Base-by-base conservation (phyloP, 306 rosid genomes). In the Glycine tomentella region DNA sequence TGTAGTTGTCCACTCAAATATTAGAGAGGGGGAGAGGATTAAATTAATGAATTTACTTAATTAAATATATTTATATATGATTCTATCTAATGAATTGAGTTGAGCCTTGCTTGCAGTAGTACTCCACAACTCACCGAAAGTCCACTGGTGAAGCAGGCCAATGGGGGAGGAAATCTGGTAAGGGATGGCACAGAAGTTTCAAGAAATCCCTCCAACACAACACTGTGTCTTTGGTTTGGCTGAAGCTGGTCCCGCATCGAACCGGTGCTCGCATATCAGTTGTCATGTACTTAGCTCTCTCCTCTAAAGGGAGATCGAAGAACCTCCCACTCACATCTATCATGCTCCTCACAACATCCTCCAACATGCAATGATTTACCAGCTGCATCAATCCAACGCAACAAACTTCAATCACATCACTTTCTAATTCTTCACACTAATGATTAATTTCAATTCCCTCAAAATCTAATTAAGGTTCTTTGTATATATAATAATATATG, bases 201-300 rank as follows among this genome's bases (percentile, higher is more conserved):
- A 95, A 72, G 87, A 95, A 95, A 84, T 95, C 98, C 15, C 98
- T 92, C 98, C 98, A 94, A 49, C 90, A 85, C 51, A 91, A 90
- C 45, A 92, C 95, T 3, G 58, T 72, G 84, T 95, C 97, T 65
- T 80, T 90, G 69, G 66, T 89, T 84, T 92, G 97, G 80, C 88
- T 92, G 82, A 90, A 95, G 79, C 98, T 92, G 2, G 98, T 95
- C 7, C 98, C 98, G 33, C 87, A 95, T 53, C 98, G 83, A 14
- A 95, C 97, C 0, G 93, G 88, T 3, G 93, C 84, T 11, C 63
- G 66, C 91, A 95, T 85, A 59, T 95, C 91, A 3, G 87, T 74
- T 17, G 88, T 89, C 98, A 95, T 95, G 81, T 85, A 88, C 85
- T 89, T 91, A 0, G 87, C 83, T 84, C 97, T 87, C 75, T 95